Percentiles rank a stretch among this genome's conserved stretches.
Evolutionary conservation across 2,329 filamentous ascomycete genomes (phyloP).

Genomic region (Xylaria sp.): DNA sequence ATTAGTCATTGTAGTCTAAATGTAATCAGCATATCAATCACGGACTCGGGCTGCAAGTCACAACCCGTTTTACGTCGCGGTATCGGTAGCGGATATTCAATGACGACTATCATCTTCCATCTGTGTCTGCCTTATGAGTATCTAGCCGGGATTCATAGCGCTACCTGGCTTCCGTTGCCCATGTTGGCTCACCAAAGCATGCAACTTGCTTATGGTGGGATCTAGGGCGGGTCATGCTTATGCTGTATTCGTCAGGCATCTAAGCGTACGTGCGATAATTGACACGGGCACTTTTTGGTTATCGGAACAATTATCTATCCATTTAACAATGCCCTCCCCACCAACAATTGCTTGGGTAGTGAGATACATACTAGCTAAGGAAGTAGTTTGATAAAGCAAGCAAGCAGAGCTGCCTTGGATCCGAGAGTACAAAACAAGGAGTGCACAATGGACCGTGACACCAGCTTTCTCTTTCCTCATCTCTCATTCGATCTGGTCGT

Average conservation of each 20-base stretch:
- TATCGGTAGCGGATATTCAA: neutral
- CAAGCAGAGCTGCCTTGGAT: neutral
- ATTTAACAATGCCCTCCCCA: neutral
- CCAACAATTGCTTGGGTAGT: neutral
- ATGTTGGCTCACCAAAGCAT: neutral
- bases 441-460: neutral
- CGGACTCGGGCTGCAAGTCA: neutral
- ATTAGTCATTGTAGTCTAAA: conserved; percentile 1
- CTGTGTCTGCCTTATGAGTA: neutral
- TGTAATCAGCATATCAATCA: neutral
- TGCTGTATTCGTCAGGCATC: neutral
- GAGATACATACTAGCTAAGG: neutral
- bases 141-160: neutral
- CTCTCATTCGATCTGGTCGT: neutral
- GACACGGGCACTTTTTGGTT: conserved; percentile 9
- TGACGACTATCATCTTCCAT: neutral
- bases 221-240: neutral
- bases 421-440: conserved; percentile 6
- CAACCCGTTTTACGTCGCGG: neutral
- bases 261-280: neutral
- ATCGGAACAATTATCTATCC: conserved; percentile 34
- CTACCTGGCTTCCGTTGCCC: neutral
- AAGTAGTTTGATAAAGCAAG: neutral
- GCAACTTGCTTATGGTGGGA: conserved; percentile 31
- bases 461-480: neutral